Evolutionary conservation across 225 moss, liverwort and hornwort genomes (phyloP), one percentile per base, ranked within the genome.

Genomic region (Climacium dendroides): DNA sequence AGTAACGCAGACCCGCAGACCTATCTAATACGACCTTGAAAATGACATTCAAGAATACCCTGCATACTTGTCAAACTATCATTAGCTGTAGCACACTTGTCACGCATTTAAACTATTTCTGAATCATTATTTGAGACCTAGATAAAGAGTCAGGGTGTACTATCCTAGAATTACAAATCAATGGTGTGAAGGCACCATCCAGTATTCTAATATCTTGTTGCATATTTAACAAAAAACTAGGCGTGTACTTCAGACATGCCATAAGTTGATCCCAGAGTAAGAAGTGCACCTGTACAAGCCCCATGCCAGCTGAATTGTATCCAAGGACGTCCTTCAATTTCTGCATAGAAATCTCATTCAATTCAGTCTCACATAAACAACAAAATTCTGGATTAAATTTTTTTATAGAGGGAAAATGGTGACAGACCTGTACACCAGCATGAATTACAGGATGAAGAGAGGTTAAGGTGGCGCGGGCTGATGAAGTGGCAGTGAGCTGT

Each of bases 231-330:
- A 41, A 41, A 85, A 32, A 39, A 66, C 24, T 70, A 55, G 13
- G 41, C 34, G 17, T 29, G 41, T 59, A 67, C 76, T 67, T 64
- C 67, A 89, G 55, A 64, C 69, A 81, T 82, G 82, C 25, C 55
- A 24, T 17, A 30, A 65, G 5, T 28, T 80, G 26, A 37, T 70
- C 34, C 19, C 35, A 53, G 62, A 84, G 50, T 74, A 60, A n/a
- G 39, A 87, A 54, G 61, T 58, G 60, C 48, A 99, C 99, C 99
- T 99, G 95, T 80, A 99, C 87, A 91, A 96, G 94, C 86, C 90
- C 96, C 93, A 99, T 93, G 62, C 95, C 99, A 34, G 99, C 99
- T 75, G 96, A 85, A 75, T 99, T 99, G 90, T 94, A 97, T 64
- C 99, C 99, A 76, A 99, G 89, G 41, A 92, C 95, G 78, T 99